Evolutionary conservation across 495 filamentous ascomycete species (phyloP).

Genomic region (Geoglossum glabrum): DNA sequence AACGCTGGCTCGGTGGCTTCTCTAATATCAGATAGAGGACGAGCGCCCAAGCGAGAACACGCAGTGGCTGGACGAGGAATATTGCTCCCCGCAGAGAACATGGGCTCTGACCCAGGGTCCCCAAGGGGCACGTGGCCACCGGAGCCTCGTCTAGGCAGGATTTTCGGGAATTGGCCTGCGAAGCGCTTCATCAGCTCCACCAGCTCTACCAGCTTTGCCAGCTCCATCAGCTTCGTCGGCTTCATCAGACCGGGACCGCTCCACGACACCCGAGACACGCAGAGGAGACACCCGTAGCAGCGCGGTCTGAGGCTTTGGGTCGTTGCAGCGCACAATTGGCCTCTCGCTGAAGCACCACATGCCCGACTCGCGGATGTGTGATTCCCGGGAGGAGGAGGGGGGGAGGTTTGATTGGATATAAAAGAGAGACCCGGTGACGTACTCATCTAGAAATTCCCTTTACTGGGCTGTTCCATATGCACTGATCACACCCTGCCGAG

Average conservation of each 20-base stretch:
- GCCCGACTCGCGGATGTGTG: background rate
- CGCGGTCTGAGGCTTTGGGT: background rate
- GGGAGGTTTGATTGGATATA: background rate
- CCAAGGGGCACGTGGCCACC: background rate
- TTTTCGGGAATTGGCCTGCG: background rate
- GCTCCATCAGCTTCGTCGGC: no score
- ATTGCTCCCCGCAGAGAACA: background rate
- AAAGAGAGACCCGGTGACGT: background rate
- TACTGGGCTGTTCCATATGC: background rate
- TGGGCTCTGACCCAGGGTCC: background rate
- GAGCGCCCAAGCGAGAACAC: background rate
- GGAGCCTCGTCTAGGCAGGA: background rate
- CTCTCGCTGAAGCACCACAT: no score
- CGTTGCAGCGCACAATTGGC: no score
- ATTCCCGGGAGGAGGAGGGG: background rate
- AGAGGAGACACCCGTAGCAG: no score
- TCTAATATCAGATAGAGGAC: conserved; percentile 4
- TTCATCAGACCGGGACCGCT: no score
- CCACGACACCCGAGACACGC: background rate
- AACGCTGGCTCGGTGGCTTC: background rate
- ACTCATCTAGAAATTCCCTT: background rate
- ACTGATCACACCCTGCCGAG: background rate
- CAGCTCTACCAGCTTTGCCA: no score
- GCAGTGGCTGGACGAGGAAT: conserved; percentile 2
- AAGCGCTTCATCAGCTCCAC: background rate